Conservation (phyloP, 495 filamentous ascomycete genomes). For the Collariella sp. region DNA sequence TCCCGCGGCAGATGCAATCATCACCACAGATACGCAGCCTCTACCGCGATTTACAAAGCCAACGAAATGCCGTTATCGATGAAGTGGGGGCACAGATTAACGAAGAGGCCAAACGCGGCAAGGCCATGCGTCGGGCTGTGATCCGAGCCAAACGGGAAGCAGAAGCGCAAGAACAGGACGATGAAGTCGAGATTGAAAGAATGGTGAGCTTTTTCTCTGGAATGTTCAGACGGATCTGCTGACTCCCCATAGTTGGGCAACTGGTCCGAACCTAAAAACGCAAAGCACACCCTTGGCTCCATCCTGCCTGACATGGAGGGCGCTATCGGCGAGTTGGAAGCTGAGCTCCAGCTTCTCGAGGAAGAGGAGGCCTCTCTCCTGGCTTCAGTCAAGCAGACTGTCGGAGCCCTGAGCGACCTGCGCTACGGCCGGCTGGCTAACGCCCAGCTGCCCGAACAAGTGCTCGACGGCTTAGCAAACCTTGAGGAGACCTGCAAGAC, state of each 20-base stretch:
- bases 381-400: constrained; percentile 50
- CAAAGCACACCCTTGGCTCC: constrained; percentile 53
- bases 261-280: constrained; percentile 29
- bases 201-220: constrained; percentile 40
- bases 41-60: constrained; percentile 71
- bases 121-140: constrained; percentile 53
- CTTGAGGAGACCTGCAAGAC: constrained; percentile 55
- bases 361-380: constrained; percentile 53
- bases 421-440: constrained; percentile 70
- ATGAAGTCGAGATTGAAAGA: constrained; percentile 62
- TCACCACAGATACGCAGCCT: constrained; percentile 64
- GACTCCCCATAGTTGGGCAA: constrained; percentile 54
- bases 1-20: constrained; percentile 58
- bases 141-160: constrained; percentile 45
- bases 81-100: constrained; percentile 59
- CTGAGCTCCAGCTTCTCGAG: constrained; percentile 55
- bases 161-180: constrained; percentile 49
- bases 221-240: background rate
- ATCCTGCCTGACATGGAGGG: constrained; percentile 60
- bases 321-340: constrained; percentile 56
- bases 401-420: constrained; percentile 70
- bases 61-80: constrained; percentile 60
- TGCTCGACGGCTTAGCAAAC: constrained; percentile 53
- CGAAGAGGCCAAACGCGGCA: constrained; percentile 54
- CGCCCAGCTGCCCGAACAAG: constrained; percentile 47